phyloP scores from a whole-genome alignment of 2,329 filamentous ascomycete genomes.

The Neoscytalidium dimidiatum region DNA sequence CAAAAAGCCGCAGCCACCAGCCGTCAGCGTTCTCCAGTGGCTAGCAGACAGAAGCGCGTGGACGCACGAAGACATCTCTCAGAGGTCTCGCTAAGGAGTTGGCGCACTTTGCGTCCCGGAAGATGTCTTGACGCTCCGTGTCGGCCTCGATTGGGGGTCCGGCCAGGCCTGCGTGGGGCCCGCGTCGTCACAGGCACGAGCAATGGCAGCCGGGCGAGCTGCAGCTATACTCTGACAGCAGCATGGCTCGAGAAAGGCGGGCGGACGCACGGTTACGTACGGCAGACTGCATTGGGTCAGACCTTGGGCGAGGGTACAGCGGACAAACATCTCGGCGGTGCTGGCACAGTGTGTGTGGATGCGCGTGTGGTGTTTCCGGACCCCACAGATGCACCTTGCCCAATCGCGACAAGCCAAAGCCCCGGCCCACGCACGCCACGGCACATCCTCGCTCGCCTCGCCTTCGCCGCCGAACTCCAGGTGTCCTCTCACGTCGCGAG shows the following conservation, averaged over 20 bases:
- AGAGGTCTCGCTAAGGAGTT: too few species aligned
- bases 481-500: conserved; percentile 6
- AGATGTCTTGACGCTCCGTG: background rate
- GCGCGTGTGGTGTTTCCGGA: background rate
- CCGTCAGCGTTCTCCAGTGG: background rate
- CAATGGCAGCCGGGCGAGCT: background rate
- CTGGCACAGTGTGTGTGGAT: background rate
- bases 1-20: background rate
- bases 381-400: background rate
- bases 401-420: background rate
- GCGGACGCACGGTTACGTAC: background rate
- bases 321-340: background rate
- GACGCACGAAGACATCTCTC: background rate
- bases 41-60: background rate
- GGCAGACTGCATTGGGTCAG: background rate
- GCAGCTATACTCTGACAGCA: background rate
- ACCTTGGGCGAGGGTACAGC: background rate
- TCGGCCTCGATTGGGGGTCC: background rate
- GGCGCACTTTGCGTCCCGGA: background rate
- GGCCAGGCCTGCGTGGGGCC: background rate
- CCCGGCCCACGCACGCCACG: background rate
- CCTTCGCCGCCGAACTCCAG: conserved; percentile 13
- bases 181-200: background rate
- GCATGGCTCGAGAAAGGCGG: background rate
- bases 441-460: background rate